Evolutionary conservation across 2,329 filamentous ascomycete genomes (phyloP), one percentile per base, ranked within the genome.

Genomic region (Cytospora mali): DNA sequence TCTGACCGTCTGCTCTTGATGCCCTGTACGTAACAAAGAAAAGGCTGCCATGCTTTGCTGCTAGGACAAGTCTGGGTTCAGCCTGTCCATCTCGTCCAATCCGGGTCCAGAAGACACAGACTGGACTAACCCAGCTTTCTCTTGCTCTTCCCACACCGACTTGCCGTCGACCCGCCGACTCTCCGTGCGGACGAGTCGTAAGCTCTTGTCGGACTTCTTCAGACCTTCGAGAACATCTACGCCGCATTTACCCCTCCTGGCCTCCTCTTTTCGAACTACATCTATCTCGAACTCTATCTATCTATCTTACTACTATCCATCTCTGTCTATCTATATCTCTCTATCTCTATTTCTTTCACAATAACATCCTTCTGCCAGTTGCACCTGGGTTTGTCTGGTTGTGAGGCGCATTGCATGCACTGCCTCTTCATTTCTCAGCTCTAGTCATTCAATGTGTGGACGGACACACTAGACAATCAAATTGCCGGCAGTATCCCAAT

Each of bases 71-170:
- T 39, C 35, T 39, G 42, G n/a, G 2, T 23, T 23, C 10, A 21
- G 42, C n/a, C 42, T 46, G 18, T 46, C n/a, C n/a, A n/a, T n/a
- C n/a, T n/a, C n/a, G n/a, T n/a, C n/a, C n/a, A n/a, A n/a, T n/a
- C n/a, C n/a, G n/a, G n/a, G n/a, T n/a, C n/a, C n/a, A n/a, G n/a
- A n/a, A n/a, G n/a, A n/a, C n/a, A n/a, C n/a, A n/a, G n/a, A n/a
- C n/a, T n/a, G n/a, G n/a, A n/a, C n/a, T n/a, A n/a, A n/a, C n/a
- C n/a, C n/a, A n/a, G n/a, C n/a, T n/a, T n/a, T n/a, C n/a, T n/a
- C n/a, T n/a, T n/a, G n/a, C n/a, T n/a, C n/a, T n/a, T n/a, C 27
- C 14, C 58, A 61, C 57, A 64, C 62, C 57, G 58, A 64, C 62
- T 53, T 49, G 58, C 62, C 48, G 48, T 55, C 42, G 31, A 50